A percentile compares a stretch with the other conserved stretches of the same genome.
Conservation (phyloP, 1,139 yeast species). For the Scheffersomyces parashehatae region DNA sequence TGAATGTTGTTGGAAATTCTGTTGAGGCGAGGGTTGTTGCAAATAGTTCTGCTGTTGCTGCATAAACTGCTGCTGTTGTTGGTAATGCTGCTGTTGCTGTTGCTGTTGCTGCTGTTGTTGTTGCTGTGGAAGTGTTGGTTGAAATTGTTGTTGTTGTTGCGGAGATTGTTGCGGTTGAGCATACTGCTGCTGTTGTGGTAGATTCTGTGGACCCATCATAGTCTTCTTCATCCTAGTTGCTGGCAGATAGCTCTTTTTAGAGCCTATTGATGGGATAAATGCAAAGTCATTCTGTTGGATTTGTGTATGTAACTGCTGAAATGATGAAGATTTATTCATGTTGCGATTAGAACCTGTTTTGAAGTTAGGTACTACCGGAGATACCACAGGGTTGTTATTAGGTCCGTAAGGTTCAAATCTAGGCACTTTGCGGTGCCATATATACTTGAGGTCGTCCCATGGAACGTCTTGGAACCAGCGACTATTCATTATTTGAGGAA, state of each 20-base stretch:
- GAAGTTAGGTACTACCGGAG: constrained; percentile 35
- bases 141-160: constrained; percentile 2
- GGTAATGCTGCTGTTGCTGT: constrained; percentile 1
- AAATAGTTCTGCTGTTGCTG: constrained; percentile 5
- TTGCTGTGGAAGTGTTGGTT: constrained; percentile 1
- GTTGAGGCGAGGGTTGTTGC: constrained; percentile 2
- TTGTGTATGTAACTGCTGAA: constrained; percentile 45
- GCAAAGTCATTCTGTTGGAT: constrained; percentile 38
- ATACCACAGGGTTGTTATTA: constrained; percentile 17
- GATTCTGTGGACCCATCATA: neutral
- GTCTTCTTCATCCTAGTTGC: constrained; percentile 33
- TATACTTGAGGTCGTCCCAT: constrained; percentile 43
- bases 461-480: constrained; percentile 42
- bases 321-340: constrained; percentile 39
- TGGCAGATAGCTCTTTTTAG: constrained; percentile 33
- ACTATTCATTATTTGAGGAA: constrained; percentile 35
- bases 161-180: constrained; percentile 1
- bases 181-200: neutral
- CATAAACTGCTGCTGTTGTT: neutral
- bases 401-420: constrained; percentile 56
- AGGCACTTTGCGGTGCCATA: constrained; percentile 51
- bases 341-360: constrained; percentile 42
- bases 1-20: neutral
- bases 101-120: neutral
- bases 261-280: constrained; percentile 29